A percentile compares a stretch with the other conserved stretches of the same genome.
Conservation (phyloP, 352 stramenopile genomes). For the Pythium apleroticum region DNA sequence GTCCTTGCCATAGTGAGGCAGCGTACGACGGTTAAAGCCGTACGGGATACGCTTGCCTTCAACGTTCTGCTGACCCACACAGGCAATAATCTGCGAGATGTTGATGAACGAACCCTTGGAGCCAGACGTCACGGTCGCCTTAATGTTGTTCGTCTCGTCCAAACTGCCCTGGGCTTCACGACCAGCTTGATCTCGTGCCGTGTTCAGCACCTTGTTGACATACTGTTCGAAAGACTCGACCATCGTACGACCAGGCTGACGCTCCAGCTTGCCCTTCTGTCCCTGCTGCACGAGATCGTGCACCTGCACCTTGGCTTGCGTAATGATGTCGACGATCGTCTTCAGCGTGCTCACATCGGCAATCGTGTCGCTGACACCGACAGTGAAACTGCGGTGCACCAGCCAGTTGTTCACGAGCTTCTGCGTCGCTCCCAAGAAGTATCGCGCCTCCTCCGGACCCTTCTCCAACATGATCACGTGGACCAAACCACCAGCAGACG, state of each 20-base stretch:
- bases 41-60: slow-evolving; percentile 98
- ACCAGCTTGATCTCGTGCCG: slow-evolving; percentile 81
- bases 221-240: slow-evolving; percentile 98
- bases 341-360: slow-evolving; percentile 97
- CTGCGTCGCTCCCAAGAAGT: slow-evolving; percentile 94
- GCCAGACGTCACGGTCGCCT: slow-evolving; percentile 98
- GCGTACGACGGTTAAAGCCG: slow-evolving; percentile 95
- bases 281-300: slow-evolving; percentile 95
- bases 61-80: slow-evolving; percentile 98
- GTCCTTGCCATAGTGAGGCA: slow-evolving; percentile 95
- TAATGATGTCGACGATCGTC: slow-evolving; percentile 98
- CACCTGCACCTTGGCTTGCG: slow-evolving; percentile 96
- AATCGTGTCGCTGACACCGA: slow-evolving; percentile 98
- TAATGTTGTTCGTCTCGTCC: slow-evolving; percentile 99
- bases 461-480: slow-evolving; percentile 96
- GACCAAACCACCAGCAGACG: slow-evolving; percentile 95
- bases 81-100: slow-evolving; percentile 99
- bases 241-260: slow-evolving; percentile 98
- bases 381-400: slow-evolving; percentile 97
- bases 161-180: slow-evolving; percentile 81
- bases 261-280: slow-evolving; percentile 97
- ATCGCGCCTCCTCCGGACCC: slow-evolving; percentile 87
- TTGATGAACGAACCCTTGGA: slow-evolving; percentile 99
- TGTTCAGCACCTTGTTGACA: slow-evolving; percentile 96
- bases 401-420: slow-evolving; percentile 99